Base-by-base conservation (phyloP, 1,284 basidiomycete genomes). In the Pterulicium gracile region DNA sequence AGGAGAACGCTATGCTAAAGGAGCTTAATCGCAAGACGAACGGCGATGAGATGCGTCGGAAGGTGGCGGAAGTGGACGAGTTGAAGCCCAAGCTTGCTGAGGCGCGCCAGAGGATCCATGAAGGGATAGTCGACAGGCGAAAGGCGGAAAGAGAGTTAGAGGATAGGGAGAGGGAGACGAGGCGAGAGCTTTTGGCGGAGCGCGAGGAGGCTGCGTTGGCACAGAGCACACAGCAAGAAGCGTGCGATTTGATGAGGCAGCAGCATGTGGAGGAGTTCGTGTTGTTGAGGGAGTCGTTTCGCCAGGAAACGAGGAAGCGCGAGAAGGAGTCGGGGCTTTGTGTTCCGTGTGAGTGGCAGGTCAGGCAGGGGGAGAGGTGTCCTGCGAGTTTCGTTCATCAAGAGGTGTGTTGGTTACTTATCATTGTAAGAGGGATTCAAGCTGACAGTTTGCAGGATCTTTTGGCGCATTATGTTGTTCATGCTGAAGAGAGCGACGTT, bases 341-440 rank as follows among this genome's bases (percentile, higher is more conserved):
- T 32, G 27, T 32, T n/a, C n/a, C 10, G 10, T 32, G 27, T n/a
- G 27, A 32, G 27, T 32, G 27, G 27, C 27, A 32, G 27, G n/a
- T 32, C 10, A n/a, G n/a, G 7, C n/a, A 7, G 7, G 10, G n/a
- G 27, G n/a, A 7, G 7, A 7, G 27, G 7, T 32, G 27, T 32
- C 27, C 48, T 47, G 47, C 50, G 32, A 46, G 7, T 19, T 44
- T 44, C 21, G 13, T 14, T 7, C 39, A 41, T 12, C 7, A 20
- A 20, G 39, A 41, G 19, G 39, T 5, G 22, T 4, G 5, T 48
- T 42, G 32, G 56, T 50, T 39, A 55, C 56, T 49, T 52, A 50
- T 41, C 10, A n/a, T 10, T 32, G 27, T n/a, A n/a, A 32, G 7
- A 32, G n/a, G 7, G n/a, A 10, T n/a, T 32, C n/a, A 32, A 32